Evolutionary conservation across 2,329 filamentous ascomycete genomes (phyloP), one percentile per base, ranked within the genome.

Genomic region (Hortaea werneckii): DNA sequence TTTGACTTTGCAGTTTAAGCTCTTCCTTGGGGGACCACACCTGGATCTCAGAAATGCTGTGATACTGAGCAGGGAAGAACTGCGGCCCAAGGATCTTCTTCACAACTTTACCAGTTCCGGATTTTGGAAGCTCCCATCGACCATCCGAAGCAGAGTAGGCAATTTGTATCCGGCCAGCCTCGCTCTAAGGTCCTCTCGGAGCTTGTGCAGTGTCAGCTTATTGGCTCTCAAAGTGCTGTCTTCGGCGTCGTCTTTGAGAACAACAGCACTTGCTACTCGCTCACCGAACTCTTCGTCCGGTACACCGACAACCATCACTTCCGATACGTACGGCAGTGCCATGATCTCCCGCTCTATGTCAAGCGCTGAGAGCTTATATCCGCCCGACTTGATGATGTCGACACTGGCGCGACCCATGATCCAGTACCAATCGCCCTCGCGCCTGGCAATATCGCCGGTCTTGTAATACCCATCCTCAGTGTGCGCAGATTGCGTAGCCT

Each of bases 301-400:
- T n/a, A 77, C 64, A 1, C 74, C 74, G 3, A 77, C 71, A 1
- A 77, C 71, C 52, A 73, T 73, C 4, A 71, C 73, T 57, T 77
- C 75, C 40, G 70, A 63, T 30, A 77, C 65, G 29, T 69, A 68
- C 1, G 69, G 64, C 43, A 77, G 53, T 0, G 66, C 65, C 26
- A 77, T 62, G 51, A 76, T 67, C 50, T 76, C 73, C 12, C 74
- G 65, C 56, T 77, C 75, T 29, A 77, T 72, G 42, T 77, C 74
- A 8, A 77, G 58, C 0, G 74, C 74, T 0, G 70, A 74, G 32
- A 77, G 71, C 58, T 77, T 77, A 52, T 76, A 77, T 0, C 75
- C 75, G 11, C 74, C 73, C 1, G 70, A 72, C 50, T 78, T 77
- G 56, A 78, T 75, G 29, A 78, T 66, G 50, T 77, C 74, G 5